Percentiles rank a stretch among this genome's conserved stretches.
Conservation (phyloP, 768 basidiomycete genomes). For the Mycena polygramma region DNA sequence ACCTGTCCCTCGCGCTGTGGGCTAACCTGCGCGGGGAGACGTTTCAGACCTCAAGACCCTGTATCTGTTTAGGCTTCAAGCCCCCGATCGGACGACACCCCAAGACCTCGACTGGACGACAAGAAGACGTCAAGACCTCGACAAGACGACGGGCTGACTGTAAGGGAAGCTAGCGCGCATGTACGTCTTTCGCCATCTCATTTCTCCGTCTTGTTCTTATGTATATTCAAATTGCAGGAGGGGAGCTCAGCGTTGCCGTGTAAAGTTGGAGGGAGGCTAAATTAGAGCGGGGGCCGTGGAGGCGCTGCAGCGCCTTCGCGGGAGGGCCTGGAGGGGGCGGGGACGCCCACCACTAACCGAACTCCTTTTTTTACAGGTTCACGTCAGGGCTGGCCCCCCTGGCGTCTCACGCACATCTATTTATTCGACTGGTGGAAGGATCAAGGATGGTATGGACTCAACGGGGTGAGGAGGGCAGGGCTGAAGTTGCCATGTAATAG, state of each 20-base stretch:
- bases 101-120: too few species aligned
- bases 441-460: background rate
- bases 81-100: too few species aligned
- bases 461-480: background rate
- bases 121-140: background rate
- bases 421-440: background rate
- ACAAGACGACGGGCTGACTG: background rate
- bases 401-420: background rate
- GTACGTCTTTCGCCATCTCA: background rate
- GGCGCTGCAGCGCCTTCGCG: background rate
- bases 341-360: background rate
- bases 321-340: background rate
- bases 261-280: background rate
- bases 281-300: background rate
- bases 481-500: background rate
- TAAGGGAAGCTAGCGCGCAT: background rate
- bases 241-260: background rate
- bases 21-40: background rate
- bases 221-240: background rate
- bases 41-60: background rate
- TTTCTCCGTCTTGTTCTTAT: background rate
- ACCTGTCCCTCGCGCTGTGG: background rate
- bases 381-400: background rate
- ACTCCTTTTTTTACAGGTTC: background rate
- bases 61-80: background rate